Conservation (phyloP, 345 rosid species). For the Citrus hindsii region DNA sequence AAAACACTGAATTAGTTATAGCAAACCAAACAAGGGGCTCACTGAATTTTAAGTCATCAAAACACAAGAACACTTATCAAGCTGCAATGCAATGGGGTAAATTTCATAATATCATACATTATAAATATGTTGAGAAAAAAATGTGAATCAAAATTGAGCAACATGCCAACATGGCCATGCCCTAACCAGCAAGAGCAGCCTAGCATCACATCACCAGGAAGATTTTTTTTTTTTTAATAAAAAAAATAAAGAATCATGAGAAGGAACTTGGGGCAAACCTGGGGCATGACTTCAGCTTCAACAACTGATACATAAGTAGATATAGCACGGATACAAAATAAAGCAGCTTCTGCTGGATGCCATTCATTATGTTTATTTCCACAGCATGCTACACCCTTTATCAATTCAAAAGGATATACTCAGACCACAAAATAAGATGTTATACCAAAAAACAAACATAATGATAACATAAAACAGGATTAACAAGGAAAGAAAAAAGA, state of each 20-base stretch:
- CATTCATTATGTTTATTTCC: constrained; percentile 68
- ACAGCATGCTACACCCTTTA: constrained; percentile 70
- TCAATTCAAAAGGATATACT: constrained; percentile 16
- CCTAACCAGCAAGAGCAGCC: not conserved
- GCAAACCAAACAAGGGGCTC: not conserved
- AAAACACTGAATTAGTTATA: not conserved
- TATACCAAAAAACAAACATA: not conserved
- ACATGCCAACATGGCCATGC: not conserved
- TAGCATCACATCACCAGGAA: not conserved
- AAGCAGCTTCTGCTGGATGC: constrained; percentile 96
- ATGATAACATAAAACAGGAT: not conserved
- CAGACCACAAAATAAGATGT: not conserved
- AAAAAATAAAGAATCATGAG: not conserved
- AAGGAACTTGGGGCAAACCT: constrained; percentile 42
- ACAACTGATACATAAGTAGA: constrained; percentile 74
- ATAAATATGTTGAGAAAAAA: not conserved
- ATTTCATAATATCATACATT: not conserved
- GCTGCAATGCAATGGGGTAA: not conserved
- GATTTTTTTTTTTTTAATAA: not conserved
- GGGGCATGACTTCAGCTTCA: constrained; percentile 93
- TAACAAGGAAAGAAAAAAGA: not conserved
- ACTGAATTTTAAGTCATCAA: not conserved
- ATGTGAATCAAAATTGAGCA: not conserved
- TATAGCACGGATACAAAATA: constrained; percentile 90
- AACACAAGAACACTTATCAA: constrained; percentile 2